A percentile compares a stretch with the other conserved stretches of the same genome.
Evolutionary conservation across 192 early-diverging fungal species (phyloP).

Genomic region (Podila epicladia): DNA sequence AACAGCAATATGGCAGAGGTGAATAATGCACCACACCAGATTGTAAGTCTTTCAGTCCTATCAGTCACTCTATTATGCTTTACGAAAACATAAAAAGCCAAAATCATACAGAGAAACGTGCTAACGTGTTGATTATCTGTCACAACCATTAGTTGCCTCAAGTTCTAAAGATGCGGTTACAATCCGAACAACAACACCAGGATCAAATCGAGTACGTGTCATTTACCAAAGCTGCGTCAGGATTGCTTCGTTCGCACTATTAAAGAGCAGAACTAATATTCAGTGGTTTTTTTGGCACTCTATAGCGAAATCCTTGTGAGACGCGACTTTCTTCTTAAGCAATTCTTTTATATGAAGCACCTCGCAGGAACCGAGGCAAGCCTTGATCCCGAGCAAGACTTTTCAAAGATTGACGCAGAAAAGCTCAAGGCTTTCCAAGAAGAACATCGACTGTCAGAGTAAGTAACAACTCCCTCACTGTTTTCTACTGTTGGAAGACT

Average conservation of each 20-base stretch:
- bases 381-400: conserved; percentile 48
- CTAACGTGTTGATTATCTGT: not conserved
- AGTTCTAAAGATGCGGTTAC: conserved; percentile 49
- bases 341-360: conserved; percentile 52
- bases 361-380: conserved; percentile 46
- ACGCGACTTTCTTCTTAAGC: conserved; percentile 42
- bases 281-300: not conserved
- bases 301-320: conserved; percentile 42
- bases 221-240: not conserved
- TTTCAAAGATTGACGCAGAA: conserved; percentile 35
- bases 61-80: not conserved
- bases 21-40: conserved; percentile 14
- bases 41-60: conserved; percentile 11
- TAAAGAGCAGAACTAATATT: not conserved
- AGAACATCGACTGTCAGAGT: conserved; percentile 48
- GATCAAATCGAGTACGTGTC: conserved; percentile 43
- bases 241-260: not conserved
- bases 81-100: not conserved
- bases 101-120: too few species aligned
- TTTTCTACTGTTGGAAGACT: not conserved
- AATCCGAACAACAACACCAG: conserved; percentile 44
- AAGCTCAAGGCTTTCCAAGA: conserved; percentile 48
- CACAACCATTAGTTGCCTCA: conserved; percentile 29
- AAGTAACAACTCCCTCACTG: not conserved
- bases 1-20: conserved; percentile 49